Evolutionary conservation across 208 protist genomes (phyloP).

Genomic region (Crithidia mellificae): DNA sequence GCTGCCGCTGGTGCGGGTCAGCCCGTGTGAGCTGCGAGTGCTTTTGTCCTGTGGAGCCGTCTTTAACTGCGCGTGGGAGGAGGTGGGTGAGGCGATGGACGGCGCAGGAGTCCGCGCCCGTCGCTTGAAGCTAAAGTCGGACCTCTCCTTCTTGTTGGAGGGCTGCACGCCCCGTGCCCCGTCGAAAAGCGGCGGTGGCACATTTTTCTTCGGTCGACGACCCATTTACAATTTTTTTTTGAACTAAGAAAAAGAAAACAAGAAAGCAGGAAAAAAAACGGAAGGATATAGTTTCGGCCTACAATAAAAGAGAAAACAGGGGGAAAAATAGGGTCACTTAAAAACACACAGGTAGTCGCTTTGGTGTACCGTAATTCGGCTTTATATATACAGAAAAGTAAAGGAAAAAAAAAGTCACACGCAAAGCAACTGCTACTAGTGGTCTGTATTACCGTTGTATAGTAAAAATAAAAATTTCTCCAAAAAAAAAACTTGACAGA

Average conservation of each 20-base stretch:
- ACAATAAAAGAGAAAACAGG: background rate
- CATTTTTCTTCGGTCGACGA: background rate
- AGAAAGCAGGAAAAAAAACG: background rate
- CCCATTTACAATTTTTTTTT: too few species aligned
- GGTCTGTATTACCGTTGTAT: too few species aligned
- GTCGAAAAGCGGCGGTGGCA: background rate
- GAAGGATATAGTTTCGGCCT: too few species aligned
- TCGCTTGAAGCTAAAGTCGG: constrained; percentile 7
- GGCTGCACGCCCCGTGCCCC: background rate
- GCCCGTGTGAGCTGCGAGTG: background rate
- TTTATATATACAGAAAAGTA: background rate
- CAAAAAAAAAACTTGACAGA: background rate
- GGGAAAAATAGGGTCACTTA: background rate
- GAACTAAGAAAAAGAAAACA: background rate
- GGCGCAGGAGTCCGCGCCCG: background rate
- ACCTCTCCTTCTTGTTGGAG: background rate
- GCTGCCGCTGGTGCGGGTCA: background rate
- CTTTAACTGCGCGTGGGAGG: background rate
- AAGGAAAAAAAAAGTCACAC: background rate
- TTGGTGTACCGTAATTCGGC: too few species aligned
- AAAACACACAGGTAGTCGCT: too few species aligned
- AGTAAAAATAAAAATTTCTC: too few species aligned
- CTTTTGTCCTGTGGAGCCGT: background rate
- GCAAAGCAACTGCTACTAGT: too few species aligned
- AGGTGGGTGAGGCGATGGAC: background rate